These are phyloP conservation scores for Crithidia expoeki DNA, from an alignment of 208 protist genomes.

Conservation along the genomic window DNA sequence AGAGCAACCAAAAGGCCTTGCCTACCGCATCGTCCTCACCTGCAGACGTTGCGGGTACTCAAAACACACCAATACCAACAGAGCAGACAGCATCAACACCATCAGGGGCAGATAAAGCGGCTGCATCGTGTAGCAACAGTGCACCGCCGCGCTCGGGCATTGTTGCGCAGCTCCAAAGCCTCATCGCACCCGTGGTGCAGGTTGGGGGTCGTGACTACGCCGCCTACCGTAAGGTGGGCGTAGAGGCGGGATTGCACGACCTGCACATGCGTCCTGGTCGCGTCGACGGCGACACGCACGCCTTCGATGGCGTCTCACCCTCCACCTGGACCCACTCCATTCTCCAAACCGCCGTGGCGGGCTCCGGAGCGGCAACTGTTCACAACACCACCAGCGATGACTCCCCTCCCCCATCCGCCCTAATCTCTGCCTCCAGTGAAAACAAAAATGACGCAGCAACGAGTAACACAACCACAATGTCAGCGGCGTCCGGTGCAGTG, in stretches of 20 bases:
- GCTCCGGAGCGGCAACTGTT: not conserved
- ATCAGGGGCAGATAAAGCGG: no score
- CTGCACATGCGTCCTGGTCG: not conserved
- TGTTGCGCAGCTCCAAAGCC: conserved; percentile 15
- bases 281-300: not conserved
- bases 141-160: not conserved
- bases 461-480: no score
- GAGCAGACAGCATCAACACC: no score
- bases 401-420: not conserved
- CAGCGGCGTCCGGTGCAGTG: not conserved
- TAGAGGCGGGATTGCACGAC: not conserved
- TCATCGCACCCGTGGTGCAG: conserved; percentile 33
- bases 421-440: not conserved
- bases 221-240: conserved; percentile 15
- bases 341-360: not conserved
- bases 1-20: no score
- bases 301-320: not conserved
- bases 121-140: no score
- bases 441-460: not conserved
- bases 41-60: no score
- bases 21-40: no score
- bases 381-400: not conserved
- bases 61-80: no score
- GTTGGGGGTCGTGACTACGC: conserved; percentile 43
- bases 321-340: not conserved